A percentile compares a stretch with the other conserved stretches of the same genome.
Evolutionary conservation across 441 rosid genomes (phyloP).

Genomic region (Flueggea neowawraea): DNA sequence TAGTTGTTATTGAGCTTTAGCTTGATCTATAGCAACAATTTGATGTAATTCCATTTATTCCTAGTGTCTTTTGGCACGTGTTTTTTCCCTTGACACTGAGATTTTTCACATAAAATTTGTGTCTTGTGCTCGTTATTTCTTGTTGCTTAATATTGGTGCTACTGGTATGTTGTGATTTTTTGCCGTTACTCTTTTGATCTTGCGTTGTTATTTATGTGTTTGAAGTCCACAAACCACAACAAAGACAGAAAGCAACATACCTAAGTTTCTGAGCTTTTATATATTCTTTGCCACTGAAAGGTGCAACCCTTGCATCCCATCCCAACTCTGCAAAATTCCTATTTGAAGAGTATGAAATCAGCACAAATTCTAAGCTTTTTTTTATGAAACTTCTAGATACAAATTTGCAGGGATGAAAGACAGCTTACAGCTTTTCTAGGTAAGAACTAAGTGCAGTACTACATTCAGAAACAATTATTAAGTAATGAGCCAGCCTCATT

Average conservation of each 20-base stretch:
- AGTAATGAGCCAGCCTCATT: constrained; percentile 72
- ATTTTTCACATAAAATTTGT: no score
- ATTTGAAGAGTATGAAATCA: constrained; percentile 10
- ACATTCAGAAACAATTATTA: constrained; percentile 61
- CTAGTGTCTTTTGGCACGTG: no score
- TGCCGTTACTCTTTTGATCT: no score
- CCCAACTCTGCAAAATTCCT: constrained; percentile 52
- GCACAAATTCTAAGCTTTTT: constrained; percentile 4
- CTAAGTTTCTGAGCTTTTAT: constrained; percentile 65
- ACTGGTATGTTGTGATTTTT: no score
- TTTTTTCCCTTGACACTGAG: no score
- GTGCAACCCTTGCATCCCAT: constrained; percentile 71
- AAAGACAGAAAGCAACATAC: constrained; percentile 14
- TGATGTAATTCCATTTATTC: no score
- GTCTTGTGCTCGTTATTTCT: no score
- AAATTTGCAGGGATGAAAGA: background rate
- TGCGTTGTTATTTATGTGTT: no score
- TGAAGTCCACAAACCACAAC: no score
- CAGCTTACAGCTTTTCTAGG: constrained; percentile 48
- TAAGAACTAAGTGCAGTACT: constrained; percentile 44
- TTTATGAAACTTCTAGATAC: background rate
- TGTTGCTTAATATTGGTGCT: no score
- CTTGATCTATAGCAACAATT: no score
- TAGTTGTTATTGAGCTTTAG: no score
- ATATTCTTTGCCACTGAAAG: constrained; percentile 56